Conservation (phyloP, 192 early-diverging fungal species). For the Mortierella alpina region DNA sequence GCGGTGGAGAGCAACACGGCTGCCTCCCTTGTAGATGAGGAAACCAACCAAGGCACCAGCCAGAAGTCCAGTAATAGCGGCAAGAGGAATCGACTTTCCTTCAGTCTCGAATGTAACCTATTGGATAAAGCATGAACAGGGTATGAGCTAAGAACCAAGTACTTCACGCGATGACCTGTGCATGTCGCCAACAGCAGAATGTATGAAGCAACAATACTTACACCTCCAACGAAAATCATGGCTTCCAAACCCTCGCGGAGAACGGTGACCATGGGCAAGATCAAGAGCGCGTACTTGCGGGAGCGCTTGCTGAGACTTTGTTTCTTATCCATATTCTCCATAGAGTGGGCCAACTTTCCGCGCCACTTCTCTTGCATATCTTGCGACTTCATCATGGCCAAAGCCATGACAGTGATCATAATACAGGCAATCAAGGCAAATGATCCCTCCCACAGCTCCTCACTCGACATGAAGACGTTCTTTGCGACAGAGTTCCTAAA, state of each 20-base stretch:
- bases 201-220: constrained; percentile 43
- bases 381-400: constrained; percentile 83
- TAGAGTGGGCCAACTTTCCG: constrained; percentile 62
- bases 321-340: constrained; percentile 57
- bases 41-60: constrained; percentile 77
- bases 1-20: constrained; percentile 74
- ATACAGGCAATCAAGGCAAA: constrained; percentile 82
- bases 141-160: too few relatives aligned
- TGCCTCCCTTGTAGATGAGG: constrained; percentile 78
- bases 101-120: constrained; percentile 71
- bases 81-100: constrained; percentile 81
- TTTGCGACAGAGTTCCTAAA: constrained; percentile 55
- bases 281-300: constrained; percentile 77
- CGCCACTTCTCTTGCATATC: constrained; percentile 85
- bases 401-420: constrained; percentile 83
- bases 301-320: constrained; percentile 34
- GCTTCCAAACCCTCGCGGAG: constrained; percentile 90
- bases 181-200: neutral
- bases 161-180: too few relatives aligned
- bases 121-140: neutral
- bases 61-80: constrained; percentile 77
- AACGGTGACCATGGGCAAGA: constrained; percentile 88
- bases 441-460: constrained; percentile 86
- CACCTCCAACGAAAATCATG: constrained; percentile 91
- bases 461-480: constrained; percentile 55